Evolutionary conservation across 2,329 filamentous ascomycete genomes (phyloP).

Genomic region (Chaetothyriales sp.): DNA sequence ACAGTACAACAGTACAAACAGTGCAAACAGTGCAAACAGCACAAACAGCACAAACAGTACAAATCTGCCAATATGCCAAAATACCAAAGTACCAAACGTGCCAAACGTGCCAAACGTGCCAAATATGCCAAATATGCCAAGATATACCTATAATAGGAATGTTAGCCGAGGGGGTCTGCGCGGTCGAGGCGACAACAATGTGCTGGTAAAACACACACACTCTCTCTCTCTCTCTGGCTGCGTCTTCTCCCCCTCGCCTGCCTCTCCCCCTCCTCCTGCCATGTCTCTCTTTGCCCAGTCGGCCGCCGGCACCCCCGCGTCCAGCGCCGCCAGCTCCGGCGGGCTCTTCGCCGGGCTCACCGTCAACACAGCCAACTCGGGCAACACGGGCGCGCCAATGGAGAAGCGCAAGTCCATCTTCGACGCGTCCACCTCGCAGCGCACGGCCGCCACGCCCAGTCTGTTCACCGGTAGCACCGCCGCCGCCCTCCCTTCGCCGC

Average conservation of each 20-base stretch:
- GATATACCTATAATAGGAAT: not conserved
- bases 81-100: not conserved
- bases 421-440: slow-evolving; percentile 13
- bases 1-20: not conserved
- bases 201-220: not conserved
- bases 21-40: not conserved
- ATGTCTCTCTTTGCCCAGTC: slow-evolving; percentile 17
- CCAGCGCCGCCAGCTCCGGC: slow-evolving; percentile 1
- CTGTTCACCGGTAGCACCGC: not conserved
- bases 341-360: slow-evolving; percentile 13
- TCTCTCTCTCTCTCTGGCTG: too few relatives aligned
- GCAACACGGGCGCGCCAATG: slow-evolving; percentile 7
- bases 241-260: not conserved
- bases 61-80: not conserved
- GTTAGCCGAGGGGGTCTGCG: not conserved
- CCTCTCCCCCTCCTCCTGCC: not conserved
- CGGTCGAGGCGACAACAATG: not conserved
- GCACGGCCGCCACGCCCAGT: not conserved
- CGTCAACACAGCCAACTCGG: slow-evolving; percentile 8
- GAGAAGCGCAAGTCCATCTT: slow-evolving; percentile 19
- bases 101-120: not conserved
- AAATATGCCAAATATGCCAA: not conserved
- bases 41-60: not conserved
- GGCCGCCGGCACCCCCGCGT: slow-evolving; percentile 5
- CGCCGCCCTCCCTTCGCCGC: not conserved